phyloP scores from a whole-genome alignment of 2,329 filamentous ascomycete genomes.

The Colletotrichum tabaci region DNA sequence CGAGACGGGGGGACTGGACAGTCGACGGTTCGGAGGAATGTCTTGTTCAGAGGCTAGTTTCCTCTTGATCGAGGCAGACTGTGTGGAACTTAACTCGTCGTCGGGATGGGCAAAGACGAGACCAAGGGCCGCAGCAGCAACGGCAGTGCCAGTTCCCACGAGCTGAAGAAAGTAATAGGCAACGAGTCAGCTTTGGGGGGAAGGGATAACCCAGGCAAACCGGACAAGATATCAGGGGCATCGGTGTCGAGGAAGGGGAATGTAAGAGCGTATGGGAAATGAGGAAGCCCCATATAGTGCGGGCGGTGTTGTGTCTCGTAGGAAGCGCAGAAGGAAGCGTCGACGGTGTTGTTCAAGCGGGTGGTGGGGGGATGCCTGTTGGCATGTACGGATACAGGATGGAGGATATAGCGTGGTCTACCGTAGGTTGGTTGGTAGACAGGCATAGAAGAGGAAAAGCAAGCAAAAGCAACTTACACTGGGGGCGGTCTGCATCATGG shows the following conservation, averaged over 20 bases:
- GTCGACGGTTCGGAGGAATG: conserved; percentile 48
- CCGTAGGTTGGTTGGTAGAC: not conserved
- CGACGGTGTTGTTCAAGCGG: conserved; percentile 6
- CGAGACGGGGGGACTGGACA: conserved; percentile 47
- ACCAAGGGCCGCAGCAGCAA: conserved; percentile 72
- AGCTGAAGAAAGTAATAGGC: conserved; percentile 57
- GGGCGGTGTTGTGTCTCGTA: conserved; percentile 6
- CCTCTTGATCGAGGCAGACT: conserved; percentile 38
- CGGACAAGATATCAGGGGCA: conserved; percentile 41
- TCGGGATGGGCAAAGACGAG: conserved; percentile 71
- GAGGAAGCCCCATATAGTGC: conserved; percentile 17
- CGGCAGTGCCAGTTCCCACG: conserved; percentile 73
- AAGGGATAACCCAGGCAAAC: conserved; percentile 15
- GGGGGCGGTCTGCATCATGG: conserved; percentile 69
- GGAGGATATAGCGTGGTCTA: not conserved
- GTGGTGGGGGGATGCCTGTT: conserved; percentile 37
- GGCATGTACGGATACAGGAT: conserved; percentile 33
- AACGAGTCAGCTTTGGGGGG: conserved; percentile 29
- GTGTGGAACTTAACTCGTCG: conserved; percentile 53
- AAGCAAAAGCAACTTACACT: conserved; percentile 56
- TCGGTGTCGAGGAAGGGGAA: conserved; percentile 17
- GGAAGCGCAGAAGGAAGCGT: conserved; percentile 12
- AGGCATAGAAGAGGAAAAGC: not conserved
- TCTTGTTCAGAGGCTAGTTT: conserved; percentile 51
- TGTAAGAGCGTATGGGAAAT: conserved; percentile 32